phyloP scores from a whole-genome alignment of 2,329 filamentous ascomycete genomes.

The Plectosphaerella plurivora region DNA sequence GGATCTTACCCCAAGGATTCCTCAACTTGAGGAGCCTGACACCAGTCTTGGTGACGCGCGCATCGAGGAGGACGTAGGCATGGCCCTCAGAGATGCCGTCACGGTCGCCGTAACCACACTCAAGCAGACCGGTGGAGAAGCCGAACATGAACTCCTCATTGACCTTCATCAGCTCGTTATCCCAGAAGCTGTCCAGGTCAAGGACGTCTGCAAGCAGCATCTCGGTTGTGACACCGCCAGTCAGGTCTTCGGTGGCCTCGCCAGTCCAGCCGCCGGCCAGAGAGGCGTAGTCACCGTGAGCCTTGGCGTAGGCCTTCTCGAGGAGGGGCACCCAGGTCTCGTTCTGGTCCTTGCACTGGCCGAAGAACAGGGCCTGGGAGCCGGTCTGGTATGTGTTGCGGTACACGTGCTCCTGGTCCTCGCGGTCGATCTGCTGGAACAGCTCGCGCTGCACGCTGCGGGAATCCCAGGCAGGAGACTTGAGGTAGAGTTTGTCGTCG shows the following conservation, averaged over 20 bases:
- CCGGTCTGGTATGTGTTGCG: conserved; percentile 68
- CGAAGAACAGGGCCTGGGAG: conserved; percentile 74
- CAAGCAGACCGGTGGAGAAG: conserved; percentile 61
- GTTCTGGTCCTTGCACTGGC: conserved; percentile 68
- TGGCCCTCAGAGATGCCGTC: conserved; percentile 55
- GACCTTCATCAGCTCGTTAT: conserved; percentile 71
- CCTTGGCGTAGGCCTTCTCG: conserved; percentile 82
- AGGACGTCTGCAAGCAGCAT: conserved; percentile 67
- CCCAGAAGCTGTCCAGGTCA: conserved; percentile 80
- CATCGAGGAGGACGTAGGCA: conserved; percentile 58
- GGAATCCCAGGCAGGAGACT: conserved; percentile 77
- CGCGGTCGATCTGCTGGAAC: conserved; percentile 70
- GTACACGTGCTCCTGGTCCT: conserved; percentile 68
- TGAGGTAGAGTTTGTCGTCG: conserved; percentile 85
- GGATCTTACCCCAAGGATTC: conserved; percentile 56
- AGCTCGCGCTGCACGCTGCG: conserved; percentile 69
- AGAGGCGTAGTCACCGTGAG: conserved; percentile 71
- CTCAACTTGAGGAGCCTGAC: conserved; percentile 53
- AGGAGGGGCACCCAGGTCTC: conserved; percentile 80
- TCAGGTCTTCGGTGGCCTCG: conserved; percentile 55
- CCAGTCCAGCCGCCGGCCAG: conserved; percentile 69
- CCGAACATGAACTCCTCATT: conserved; percentile 77
- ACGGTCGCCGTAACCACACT: conserved; percentile 56
- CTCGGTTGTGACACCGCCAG: conserved; percentile 66
- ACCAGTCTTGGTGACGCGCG: conserved; percentile 45